Evolutionary conservation across 148 eudicot genomes (phyloP).

Genomic region (Cornus kousa): DNA sequence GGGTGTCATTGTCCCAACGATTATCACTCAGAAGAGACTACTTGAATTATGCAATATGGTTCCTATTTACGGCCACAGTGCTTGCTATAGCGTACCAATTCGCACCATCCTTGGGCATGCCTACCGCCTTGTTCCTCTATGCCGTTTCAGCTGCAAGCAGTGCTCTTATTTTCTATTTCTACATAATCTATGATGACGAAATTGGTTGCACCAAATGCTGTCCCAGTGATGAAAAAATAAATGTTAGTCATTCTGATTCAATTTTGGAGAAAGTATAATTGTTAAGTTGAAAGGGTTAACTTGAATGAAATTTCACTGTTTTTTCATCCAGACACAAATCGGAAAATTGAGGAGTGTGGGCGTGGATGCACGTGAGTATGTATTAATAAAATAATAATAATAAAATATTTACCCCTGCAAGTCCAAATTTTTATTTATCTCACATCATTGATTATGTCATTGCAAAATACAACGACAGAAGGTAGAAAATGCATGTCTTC

Average conservation of each 20-base stretch:
- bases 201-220: neutral
- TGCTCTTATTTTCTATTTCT: neutral
- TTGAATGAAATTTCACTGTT: too few relatives aligned
- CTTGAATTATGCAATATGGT: neutral
- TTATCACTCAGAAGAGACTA: neutral
- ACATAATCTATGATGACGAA: neutral
- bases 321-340: too few relatives aligned
- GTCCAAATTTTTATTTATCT: too few relatives aligned
- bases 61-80: neutral
- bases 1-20: neutral
- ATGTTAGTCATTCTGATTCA: neutral
- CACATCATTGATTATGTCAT: too few relatives aligned
- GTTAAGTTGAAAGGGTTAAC: too few relatives aligned
- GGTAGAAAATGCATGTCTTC: too few relatives aligned
- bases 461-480: too few relatives aligned
- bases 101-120: neutral
- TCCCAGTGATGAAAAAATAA: neutral
- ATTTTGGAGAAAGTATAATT: neutral
- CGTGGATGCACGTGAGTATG: too few relatives aligned
- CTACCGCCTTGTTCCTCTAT: neutral
- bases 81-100: neutral
- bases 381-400: too few relatives aligned
- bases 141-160: neutral
- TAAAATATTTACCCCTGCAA: too few relatives aligned
- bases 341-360: too few relatives aligned